Percentiles rank a stretch among this genome's conserved stretches.
phyloP scores from a whole-genome alignment of 345 rosid species.

The Dipteronia dyeriana region DNA sequence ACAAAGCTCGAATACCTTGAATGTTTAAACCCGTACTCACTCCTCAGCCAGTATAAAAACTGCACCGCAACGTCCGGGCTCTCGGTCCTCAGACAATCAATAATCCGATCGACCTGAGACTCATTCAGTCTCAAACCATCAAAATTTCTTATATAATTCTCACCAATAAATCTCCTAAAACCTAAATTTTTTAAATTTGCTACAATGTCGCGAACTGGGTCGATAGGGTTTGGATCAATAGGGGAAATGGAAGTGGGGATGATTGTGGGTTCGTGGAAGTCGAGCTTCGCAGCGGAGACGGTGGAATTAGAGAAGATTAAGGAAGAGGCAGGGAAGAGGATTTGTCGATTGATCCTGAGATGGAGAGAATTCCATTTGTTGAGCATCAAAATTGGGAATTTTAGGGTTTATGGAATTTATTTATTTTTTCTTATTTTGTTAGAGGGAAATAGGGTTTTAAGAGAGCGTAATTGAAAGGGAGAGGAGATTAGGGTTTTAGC shows the following conservation, averaged over 20 bases:
- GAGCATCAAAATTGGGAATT: constrained; percentile 42
- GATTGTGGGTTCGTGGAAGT: constrained; percentile 16
- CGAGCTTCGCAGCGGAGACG: constrained; percentile 40
- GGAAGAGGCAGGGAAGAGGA: constrained; percentile 30
- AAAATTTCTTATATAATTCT: constrained; percentile 34
- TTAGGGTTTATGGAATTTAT: constrained; percentile 9
- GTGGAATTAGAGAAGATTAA: constrained; percentile 36
- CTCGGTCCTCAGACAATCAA: constrained; percentile 41
- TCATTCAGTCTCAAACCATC: constrained; percentile 41
- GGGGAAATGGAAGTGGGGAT: constrained; percentile 1
- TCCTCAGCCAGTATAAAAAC: constrained; percentile 57
- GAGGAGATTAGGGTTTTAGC: constrained; percentile 14
- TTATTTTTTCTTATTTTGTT: neutral
- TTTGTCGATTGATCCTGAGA: constrained; percentile 24
- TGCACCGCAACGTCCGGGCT: constrained; percentile 48
- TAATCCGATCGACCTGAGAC: constrained; percentile 48
- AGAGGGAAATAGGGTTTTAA: constrained; percentile 4
- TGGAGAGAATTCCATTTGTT: constrained; percentile 36
- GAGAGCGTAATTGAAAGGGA: neutral
- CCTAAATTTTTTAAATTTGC: constrained; percentile 47
- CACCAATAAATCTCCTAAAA: constrained; percentile 42
- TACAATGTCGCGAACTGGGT: constrained; percentile 46
- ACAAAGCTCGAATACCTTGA: constrained; percentile 49
- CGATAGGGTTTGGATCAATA: constrained; percentile 10
- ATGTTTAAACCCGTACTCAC: constrained; percentile 54